Percentiles rank a stretch among this genome's conserved stretches.
These are phyloP conservation scores for Xylaria venustula DNA, from an alignment of 495 filamentous ascomycete genomes.

Conservation along the genomic window DNA sequence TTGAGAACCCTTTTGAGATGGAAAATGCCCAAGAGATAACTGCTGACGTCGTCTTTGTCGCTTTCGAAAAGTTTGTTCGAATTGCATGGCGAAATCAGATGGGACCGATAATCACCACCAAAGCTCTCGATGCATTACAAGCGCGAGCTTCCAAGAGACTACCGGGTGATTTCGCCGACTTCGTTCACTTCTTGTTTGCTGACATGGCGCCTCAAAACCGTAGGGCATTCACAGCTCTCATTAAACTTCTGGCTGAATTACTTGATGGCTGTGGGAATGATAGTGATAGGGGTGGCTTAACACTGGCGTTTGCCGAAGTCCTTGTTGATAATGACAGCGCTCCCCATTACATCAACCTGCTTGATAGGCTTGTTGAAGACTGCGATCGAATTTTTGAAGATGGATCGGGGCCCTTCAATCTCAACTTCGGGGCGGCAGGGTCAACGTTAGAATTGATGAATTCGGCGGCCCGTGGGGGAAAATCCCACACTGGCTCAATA, in stretches of 20 bases:
- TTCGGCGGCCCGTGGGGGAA: slow-evolving; percentile 40
- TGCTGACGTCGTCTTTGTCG: slow-evolving; percentile 86
- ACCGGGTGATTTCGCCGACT: slow-evolving; percentile 80
- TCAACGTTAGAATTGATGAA: slow-evolving; percentile 48
- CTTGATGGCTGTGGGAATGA: slow-evolving; percentile 94
- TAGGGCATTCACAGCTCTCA: slow-evolving; percentile 77
- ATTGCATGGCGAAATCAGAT: slow-evolving; percentile 88
- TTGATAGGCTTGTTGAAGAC: slow-evolving; percentile 92
- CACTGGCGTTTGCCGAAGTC: slow-evolving; percentile 85
- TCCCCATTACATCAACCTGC: slow-evolving; percentile 80
- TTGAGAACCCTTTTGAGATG: slow-evolving; percentile 75
- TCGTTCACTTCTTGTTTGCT: slow-evolving; percentile 69
- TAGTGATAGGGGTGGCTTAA: slow-evolving; percentile 86
- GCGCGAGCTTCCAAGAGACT: slow-evolving; percentile 70
- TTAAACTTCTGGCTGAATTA: slow-evolving; percentile 83
- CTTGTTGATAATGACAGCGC: slow-evolving; percentile 74
- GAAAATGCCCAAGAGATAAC: slow-evolving; percentile 72
- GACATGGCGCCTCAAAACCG: slow-evolving; percentile 92
- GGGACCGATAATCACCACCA: slow-evolving; percentile 70
- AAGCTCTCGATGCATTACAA: slow-evolving; percentile 67
- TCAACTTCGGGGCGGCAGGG: slow-evolving; percentile 28
- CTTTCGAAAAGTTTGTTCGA: slow-evolving; percentile 91
- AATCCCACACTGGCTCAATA: slow-evolving; percentile 50
- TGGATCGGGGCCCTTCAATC: slow-evolving; percentile 44
- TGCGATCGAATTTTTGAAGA: slow-evolving; percentile 84